Conservation (phyloP, 495 filamentous ascomycete species). For the Podospora bellae-mahoneyi region DNA sequence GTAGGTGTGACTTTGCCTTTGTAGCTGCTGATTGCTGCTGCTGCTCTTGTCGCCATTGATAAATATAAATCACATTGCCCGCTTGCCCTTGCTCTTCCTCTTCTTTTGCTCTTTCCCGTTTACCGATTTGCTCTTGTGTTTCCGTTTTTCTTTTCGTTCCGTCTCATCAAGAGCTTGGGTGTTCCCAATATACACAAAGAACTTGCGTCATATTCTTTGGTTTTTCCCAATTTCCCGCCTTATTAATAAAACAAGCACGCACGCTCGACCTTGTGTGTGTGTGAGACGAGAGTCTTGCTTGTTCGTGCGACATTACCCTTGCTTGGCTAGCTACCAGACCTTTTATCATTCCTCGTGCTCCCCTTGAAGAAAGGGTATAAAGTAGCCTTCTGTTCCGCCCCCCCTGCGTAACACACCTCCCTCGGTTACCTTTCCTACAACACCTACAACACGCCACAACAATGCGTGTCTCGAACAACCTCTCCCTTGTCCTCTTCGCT, state of each 20-base stretch:
- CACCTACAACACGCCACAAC: constrained; percentile 6
- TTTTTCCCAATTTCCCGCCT: neutral
- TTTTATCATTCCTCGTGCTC: neutral
- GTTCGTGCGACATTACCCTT: neutral
- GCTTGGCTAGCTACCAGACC: neutral
- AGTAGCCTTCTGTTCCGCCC: neutral
- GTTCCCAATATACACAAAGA: neutral
- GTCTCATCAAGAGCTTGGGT: neutral
- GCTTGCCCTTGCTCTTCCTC: neutral
- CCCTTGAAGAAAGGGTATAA: neutral
- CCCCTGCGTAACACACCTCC: neutral
- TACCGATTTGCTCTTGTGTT: neutral
- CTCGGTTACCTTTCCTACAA: neutral
- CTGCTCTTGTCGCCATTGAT: neutral
- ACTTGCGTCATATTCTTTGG: neutral
- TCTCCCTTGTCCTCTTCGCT: constrained; percentile 28
- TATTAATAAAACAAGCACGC: neutral
- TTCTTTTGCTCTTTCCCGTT: neutral
- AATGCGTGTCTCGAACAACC: constrained; percentile 25
- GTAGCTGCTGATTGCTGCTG: neutral
- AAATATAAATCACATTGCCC: neutral
- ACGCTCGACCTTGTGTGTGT: neutral
- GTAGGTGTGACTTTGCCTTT: neutral
- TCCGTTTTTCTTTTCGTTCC: neutral
- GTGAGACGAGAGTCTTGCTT: neutral